Conservation (phyloP, 148 eudicot species). For the Rhododendron henanense region DNA sequence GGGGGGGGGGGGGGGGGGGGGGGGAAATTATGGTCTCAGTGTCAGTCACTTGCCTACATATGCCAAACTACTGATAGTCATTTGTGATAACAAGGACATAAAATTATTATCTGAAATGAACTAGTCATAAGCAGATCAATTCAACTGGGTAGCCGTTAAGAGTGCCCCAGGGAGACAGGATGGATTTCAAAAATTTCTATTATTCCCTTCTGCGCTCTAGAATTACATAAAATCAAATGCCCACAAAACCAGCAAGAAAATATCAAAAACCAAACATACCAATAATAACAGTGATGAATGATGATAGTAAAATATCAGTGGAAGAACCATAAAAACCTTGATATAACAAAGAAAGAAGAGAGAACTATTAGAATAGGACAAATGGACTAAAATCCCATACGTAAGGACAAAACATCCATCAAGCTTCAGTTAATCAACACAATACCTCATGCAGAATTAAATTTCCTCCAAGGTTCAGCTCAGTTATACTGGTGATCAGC, state of each 20-base stretch:
- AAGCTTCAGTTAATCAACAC: not conserved
- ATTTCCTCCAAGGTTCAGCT: slow-evolving; percentile 79
- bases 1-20: too few species aligned
- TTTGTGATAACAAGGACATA: not conserved
- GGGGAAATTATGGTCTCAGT: not conserved
- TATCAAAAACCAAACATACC: not conserved
- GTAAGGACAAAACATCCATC: not conserved
- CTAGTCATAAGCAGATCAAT: not conserved
- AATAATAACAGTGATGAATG: not conserved
- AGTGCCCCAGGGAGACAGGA: not conserved
- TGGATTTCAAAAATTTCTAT: not conserved
- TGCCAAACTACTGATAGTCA: not conserved
- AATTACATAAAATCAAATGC: not conserved
- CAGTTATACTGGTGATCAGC: slow-evolving; percentile 48
- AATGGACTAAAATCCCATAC: not conserved
- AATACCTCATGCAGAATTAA: slow-evolving; percentile 64
- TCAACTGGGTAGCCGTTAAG: not conserved
- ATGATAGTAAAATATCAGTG: not conserved
- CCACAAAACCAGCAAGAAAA: not conserved
- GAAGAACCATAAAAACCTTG: not conserved
- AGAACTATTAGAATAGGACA: not conserved
- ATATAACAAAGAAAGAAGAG: not conserved
- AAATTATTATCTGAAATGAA: not conserved
- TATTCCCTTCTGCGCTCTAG: not conserved
- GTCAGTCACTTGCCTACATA: not conserved